Evolutionary conservation across 306 rosid genomes (phyloP), one percentile per base, ranked within the genome.

Genomic region (Hylodesmum podocarpum): DNA sequence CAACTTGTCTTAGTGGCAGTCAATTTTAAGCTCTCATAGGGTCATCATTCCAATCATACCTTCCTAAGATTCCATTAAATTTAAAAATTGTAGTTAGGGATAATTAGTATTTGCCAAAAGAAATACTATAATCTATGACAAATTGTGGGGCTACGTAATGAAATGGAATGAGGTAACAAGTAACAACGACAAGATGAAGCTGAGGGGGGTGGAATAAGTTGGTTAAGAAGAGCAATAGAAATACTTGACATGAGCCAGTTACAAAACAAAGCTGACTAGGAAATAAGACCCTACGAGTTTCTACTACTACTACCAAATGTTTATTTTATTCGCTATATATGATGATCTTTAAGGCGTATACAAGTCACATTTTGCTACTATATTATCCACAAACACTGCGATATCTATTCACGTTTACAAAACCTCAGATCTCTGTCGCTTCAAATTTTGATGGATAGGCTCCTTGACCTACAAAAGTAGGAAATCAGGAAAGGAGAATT

Each of bases 341-440:
- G 70, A 31, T 15, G 8, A 50, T 68, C 54, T 39, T 54, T 8
- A 27, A 69, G 59, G 58, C 33, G 63, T 18, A 40, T 57, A 49
- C 25, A 57, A 34, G 29, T 61, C 46, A 10, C 29, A 19, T 28
- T 33, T 39, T 70, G 75, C 72, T 34, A 19, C 74, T 29, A 58
- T 41, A 53, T 50, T 47, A 36, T 81, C 75, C 41, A 31, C 53
- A 49, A 36, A 54, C 58, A 40, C 49, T 57, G 73, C 24, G 22
- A 59, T 41, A 27, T 24, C 16, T 18, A 36, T 24, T 82, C 22
- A 75, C 70, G 46, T 47, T 89, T 85, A 85, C 47, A 18, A 57
- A 63, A 78, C 91, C 84, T 88, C 87, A 25, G 90, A 84, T 84
- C 79, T 92, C 87, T 85, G 97, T 84, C 97, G 97, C 83, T 92